phyloP scores from a whole-genome alignment of 192 early-diverging fungal species.

The Piromyces finnis region DNA sequence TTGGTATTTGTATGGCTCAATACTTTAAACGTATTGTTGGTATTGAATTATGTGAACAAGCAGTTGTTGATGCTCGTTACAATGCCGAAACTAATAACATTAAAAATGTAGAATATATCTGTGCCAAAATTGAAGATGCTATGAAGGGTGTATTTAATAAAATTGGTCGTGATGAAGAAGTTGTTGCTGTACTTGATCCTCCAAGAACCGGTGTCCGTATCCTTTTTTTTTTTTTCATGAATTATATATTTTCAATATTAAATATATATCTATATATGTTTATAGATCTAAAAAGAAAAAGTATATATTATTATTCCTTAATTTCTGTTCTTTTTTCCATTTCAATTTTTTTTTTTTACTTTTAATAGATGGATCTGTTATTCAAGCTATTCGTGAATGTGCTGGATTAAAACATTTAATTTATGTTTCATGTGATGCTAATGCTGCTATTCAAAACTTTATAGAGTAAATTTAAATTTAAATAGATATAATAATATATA shows the following conservation, averaged over 20 bases:
- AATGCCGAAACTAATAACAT: constrained; percentile 40
- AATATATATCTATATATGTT: too few species aligned
- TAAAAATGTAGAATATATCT: constrained; percentile 36
- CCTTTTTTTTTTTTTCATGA: too few species aligned
- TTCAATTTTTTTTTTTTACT: neutral
- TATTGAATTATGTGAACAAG: constrained; percentile 43
- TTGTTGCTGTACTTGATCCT: constrained; percentile 60
- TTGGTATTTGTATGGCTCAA: constrained; percentile 54
- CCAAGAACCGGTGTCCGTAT: constrained; percentile 22
- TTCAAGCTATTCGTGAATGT: constrained; percentile 37
- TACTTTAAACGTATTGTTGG: constrained; percentile 50
- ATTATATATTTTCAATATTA: too few species aligned
- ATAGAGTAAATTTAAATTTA: constrained; percentile 29
- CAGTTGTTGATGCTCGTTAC: constrained; percentile 50
- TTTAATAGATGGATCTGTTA: constrained; percentile 29
- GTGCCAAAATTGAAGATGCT: constrained; percentile 39
- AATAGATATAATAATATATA: too few species aligned
- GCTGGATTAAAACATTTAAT: constrained; percentile 30
- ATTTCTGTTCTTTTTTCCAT: neutral
- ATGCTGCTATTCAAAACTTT: constrained; percentile 37
- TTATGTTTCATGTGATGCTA: constrained; percentile 50
- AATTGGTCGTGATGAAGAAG: constrained; percentile 19
- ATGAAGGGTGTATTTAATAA: constrained; percentile 13
- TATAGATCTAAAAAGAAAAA: too few species aligned
- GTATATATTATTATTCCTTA: constrained; percentile 1